Evolutionary conservation across 306 rosid genomes (phyloP).

Genomic region (Trifolium subterraneum): DNA sequence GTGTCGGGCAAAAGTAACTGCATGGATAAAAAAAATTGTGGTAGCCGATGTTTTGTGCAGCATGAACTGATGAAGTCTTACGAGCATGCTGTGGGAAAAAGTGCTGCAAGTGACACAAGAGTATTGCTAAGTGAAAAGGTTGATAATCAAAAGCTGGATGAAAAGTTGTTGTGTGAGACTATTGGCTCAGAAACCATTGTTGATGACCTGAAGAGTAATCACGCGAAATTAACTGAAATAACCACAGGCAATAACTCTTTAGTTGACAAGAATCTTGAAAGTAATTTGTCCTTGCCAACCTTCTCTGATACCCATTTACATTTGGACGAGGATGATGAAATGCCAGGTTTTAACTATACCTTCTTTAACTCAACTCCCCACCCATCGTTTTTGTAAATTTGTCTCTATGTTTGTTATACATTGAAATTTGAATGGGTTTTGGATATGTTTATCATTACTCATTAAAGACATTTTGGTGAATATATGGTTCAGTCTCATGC

Average conservation of each 20-base stretch:
- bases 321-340: slow-evolving; percentile 49
- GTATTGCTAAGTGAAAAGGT: slow-evolving; percentile 39
- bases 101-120: slow-evolving; percentile 25
- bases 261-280: slow-evolving; percentile 43
- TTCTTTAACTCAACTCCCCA: slow-evolving; percentile 13
- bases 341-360: slow-evolving; percentile 57
- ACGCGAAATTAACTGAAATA: slow-evolving; percentile 51
- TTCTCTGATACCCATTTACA: slow-evolving; percentile 39
- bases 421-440: slow-evolving; percentile 25
- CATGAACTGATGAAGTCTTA: slow-evolving; percentile 37
- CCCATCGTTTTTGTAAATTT: background rate
- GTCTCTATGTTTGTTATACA: slow-evolving; percentile 12
- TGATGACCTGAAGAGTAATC: slow-evolving; percentile 41
- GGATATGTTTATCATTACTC: slow-evolving; percentile 14
- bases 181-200: slow-evolving; percentile 38
- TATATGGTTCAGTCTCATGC: slow-evolving; percentile 31
- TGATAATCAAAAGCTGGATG: slow-evolving; percentile 42
- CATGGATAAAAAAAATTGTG: slow-evolving; percentile 28
- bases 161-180: slow-evolving; percentile 43
- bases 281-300: slow-evolving; percentile 37
- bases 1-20: slow-evolving; percentile 37
- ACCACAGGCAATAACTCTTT: slow-evolving; percentile 47
- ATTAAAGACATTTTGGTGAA: slow-evolving; percentile 32
- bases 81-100: slow-evolving; percentile 38
- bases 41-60: slow-evolving; percentile 39